Conservation (phyloP, 169 alveolate species). For the Plasmodium malariae region DNA sequence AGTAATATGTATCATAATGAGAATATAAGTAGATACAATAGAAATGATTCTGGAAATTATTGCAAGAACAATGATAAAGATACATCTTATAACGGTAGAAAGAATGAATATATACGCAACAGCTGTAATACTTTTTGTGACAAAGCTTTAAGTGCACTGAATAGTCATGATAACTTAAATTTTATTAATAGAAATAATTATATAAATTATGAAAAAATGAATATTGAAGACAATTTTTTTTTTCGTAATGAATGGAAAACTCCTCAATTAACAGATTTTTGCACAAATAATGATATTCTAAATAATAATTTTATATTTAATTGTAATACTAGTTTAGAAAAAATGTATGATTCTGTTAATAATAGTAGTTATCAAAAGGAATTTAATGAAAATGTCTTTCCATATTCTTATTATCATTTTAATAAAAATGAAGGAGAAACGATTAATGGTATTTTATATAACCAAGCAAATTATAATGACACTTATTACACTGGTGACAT, state of each 20-base stretch:
- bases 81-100: neutral
- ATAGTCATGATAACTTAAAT: neutral
- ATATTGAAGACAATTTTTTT: slow-evolving; percentile 22
- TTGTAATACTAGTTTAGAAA: slow-evolving; percentile 13
- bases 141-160: neutral
- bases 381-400: neutral
- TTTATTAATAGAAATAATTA: neutral
- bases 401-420: slow-evolving; percentile 6
- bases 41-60: neutral
- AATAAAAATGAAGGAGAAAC: slow-evolving; percentile 14
- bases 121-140: neutral
- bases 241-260: slow-evolving; percentile 23
- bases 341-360: slow-evolving; percentile 18
- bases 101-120: neutral
- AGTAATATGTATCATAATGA: neutral
- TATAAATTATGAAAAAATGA: slow-evolving; percentile 9
- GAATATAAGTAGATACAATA: neutral
- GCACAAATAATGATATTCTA: neutral
- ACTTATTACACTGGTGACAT: neutral
- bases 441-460: neutral
- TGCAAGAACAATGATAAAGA: neutral
- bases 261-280: slow-evolving; percentile 3
- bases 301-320: slow-evolving; percentile 2
- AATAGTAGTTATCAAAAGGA: neutral
- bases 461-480: neutral